phyloP scores from a whole-genome alignment of 768 basidiomycete species.

The Suillus clintonianus region DNA sequence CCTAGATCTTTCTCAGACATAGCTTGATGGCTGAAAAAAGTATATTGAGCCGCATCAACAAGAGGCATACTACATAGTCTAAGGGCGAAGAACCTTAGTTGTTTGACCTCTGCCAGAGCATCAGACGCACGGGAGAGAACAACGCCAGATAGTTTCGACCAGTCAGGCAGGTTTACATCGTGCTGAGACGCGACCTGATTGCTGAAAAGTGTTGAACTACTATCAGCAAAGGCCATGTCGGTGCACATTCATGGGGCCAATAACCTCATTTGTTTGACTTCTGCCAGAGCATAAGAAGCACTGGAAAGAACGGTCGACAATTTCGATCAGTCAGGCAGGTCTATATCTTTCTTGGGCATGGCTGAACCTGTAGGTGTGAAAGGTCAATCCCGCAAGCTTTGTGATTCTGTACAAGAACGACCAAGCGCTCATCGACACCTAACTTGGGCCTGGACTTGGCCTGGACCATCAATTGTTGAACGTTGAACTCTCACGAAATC shows the following conservation, averaged over 20 bases:
- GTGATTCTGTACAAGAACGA: background rate
- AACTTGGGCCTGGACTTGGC: background rate
- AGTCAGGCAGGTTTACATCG: background rate
- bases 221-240: background rate
- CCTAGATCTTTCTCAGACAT: no score
- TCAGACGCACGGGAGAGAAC: background rate
- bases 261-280: background rate
- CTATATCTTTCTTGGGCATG: background rate
- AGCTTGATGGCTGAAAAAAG: no score
- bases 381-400: background rate
- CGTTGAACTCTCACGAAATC: background rate
- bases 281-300: background rate
- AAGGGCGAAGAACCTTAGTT: background rate
- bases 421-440: background rate
- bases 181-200: background rate
- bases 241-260: background rate
- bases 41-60: background rate
- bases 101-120: background rate
- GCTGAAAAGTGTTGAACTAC: background rate
- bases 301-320: background rate
- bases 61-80: background rate
- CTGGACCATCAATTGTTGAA: background rate
- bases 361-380: background rate
- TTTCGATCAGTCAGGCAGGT: background rate
- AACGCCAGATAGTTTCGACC: background rate